Evolutionary conservation across 148 eudicot species (phyloP).

Genomic region (Camellia granthamiana): DNA sequence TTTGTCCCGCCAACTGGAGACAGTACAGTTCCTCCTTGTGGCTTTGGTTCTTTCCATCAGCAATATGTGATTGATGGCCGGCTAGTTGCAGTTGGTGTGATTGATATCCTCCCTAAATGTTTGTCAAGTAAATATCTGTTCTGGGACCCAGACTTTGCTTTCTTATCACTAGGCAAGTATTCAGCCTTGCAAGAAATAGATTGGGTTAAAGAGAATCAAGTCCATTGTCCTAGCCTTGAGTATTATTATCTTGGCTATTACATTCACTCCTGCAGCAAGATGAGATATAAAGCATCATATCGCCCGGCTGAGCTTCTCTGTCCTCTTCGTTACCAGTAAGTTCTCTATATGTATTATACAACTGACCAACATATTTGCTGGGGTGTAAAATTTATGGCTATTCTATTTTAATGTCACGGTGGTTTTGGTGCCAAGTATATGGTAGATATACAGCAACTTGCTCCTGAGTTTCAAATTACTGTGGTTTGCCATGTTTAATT

Average conservation of each 20-base stretch:
- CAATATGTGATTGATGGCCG: slow-evolving; percentile 83
- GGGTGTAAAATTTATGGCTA: too few species aligned
- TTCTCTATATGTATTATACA: slow-evolving; percentile 19
- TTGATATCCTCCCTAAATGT: slow-evolving; percentile 95
- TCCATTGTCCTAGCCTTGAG: slow-evolving; percentile 72
- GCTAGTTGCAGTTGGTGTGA: slow-evolving; percentile 92
- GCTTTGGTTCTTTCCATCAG: slow-evolving; percentile 98
- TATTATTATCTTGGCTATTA: slow-evolving; percentile 98
- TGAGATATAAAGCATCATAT: slow-evolving; percentile 98
- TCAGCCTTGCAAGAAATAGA: slow-evolving; percentile 81
- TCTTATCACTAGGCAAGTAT: slow-evolving; percentile 80
- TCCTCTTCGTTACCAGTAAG: slow-evolving; percentile 92
- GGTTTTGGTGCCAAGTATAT: not conserved
- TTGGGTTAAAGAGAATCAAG: slow-evolving; percentile 76
- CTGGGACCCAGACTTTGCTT: slow-evolving; percentile 94
- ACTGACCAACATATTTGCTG: not conserved
- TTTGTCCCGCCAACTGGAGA: slow-evolving; percentile 59
- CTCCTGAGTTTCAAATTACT: slow-evolving; percentile 1
- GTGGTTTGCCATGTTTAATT: not conserved
- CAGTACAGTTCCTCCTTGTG: slow-evolving; percentile 75
- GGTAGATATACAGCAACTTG: not conserved
- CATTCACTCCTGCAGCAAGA: slow-evolving; percentile 89
- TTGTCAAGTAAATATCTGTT: slow-evolving; percentile 92
- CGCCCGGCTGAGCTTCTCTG: slow-evolving; percentile 93
- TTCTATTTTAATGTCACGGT: not conserved